These are phyloP conservation scores for Desmodesmus armatus DNA, from an alignment of 139 green algal genomes.

Conservation along the genomic window DNA sequence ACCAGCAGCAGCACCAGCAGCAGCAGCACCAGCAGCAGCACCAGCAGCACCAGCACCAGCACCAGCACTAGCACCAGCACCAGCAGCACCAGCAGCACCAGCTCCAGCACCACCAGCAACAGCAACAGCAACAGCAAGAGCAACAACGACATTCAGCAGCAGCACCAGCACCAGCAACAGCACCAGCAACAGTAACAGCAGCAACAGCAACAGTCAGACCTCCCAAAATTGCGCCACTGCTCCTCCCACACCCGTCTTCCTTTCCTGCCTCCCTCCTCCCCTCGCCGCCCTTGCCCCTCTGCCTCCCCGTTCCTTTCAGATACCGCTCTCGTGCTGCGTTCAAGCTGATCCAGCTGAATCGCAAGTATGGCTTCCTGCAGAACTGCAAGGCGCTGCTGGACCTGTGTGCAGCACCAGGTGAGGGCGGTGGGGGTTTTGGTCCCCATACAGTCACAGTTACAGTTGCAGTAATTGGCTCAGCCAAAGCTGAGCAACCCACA, in stretches of 20 bases:
- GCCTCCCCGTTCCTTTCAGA: no score
- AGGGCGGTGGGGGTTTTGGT: neutral
- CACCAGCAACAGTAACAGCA: no score
- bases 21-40: no score
- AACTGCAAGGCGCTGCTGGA: slow-evolving; percentile 87
- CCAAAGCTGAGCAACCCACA: no score
- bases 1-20: neutral
- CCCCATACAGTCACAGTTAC: no score
- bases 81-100: slow-evolving; percentile 31
- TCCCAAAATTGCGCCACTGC: no score
- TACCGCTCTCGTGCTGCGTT: slow-evolving; percentile 98
- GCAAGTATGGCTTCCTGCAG: slow-evolving; percentile 95
- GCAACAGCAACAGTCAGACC: no score
- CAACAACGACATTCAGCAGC: neutral
- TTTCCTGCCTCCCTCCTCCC: neutral
- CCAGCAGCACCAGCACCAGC: no score
- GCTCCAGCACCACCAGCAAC: neutral
- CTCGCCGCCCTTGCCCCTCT: neutral
- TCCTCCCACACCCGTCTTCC: neutral
- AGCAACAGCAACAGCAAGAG: neutral
- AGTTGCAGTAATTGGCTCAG: no score
- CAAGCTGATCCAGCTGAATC: slow-evolving; percentile 99
- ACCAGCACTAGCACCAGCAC: no score
- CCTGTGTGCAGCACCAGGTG: slow-evolving; percentile 96
- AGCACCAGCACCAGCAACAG: no score